Base-by-base conservation (phyloP, 2,329 filamentous ascomycete species). In the Cladosporium velox region DNA sequence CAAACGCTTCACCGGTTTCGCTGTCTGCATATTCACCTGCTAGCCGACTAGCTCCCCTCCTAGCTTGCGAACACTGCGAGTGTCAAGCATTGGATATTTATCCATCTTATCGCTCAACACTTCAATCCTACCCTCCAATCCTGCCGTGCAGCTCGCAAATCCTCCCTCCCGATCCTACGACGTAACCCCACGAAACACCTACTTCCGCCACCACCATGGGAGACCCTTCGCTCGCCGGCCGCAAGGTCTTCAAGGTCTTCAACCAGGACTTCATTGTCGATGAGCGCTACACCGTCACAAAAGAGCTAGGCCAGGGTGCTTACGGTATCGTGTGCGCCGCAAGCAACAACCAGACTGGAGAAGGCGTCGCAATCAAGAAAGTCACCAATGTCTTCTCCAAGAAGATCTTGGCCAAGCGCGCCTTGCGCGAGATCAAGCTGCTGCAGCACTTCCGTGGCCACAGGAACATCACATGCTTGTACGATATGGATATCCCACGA, bases 371-470 rank as follows among this genome's bases (percentile, higher is more conserved):
- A 75, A 95, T 99, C 85, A 99, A 99, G 83, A 99, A 99, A 83
- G 92, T 99, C 79, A 99, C 95, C 84, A 99, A 99, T 91, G 94
- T 99, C 75, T 99, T 99, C 82, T 97, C 93, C 87, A 99, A 99
- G 84, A 98, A 98, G 88, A 99, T 99, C 73, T 86, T 99, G 72
- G 95, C 95, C 75, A 99, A 99, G 88, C 91, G 95, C 77, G 95
- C 95, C 59, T 82, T 99, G 84, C 89, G 95, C 80, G 95, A 99
- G 83, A 98, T 99, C 82, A 99, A 98, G 87, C 87, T 99, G 73
- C 86, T 99, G 70, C 94, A 98, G 83, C 95, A 99, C 81, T 99
- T 99, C 83, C 88, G 95, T 77, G 82, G 81, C 47, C 82, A 84
- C 72, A 77, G 82, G 67, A 84, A 84, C 70, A 99, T 99, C 79